A percentile compares a stretch with the other conserved stretches of the same genome.
These are phyloP conservation scores for Chrysoporthe cubensis DNA, from an alignment of 2,329 filamentous ascomycete genomes.

Conservation along the genomic window DNA sequence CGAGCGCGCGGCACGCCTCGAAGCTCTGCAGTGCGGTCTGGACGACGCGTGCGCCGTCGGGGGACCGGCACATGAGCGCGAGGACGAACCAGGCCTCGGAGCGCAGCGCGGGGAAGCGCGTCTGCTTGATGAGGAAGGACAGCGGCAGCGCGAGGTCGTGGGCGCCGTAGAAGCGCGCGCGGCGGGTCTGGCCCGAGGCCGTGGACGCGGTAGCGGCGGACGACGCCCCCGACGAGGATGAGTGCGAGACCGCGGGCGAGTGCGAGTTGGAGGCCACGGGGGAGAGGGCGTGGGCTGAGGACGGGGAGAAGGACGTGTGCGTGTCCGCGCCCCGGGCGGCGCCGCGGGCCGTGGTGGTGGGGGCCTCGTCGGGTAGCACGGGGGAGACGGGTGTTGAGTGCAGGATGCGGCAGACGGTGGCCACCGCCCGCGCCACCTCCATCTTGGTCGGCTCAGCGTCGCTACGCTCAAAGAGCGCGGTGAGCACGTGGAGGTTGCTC, in stretches of 20 bases:
- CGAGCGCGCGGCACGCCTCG: conserved; percentile 49
- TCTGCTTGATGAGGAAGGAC: conserved; percentile 57
- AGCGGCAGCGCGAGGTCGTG: conserved; percentile 47
- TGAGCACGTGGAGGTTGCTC: conserved; percentile 44
- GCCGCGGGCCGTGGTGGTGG: conserved; percentile 20
- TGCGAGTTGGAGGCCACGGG: conserved; percentile 9
- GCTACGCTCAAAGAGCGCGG: conserved; percentile 46
- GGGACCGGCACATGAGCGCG: conserved; percentile 60
- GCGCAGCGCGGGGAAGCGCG: conserved; percentile 61
- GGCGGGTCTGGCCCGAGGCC: conserved; percentile 30
- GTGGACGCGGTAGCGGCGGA: conserved; percentile 1
- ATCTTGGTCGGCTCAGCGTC: conserved; percentile 61
- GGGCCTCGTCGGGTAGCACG: conserved; percentile 40
- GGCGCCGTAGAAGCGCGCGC: conserved; percentile 52
- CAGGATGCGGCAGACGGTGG: conserved; percentile 57
- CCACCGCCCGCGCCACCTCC: conserved; percentile 60
- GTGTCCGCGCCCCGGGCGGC: not conserved
- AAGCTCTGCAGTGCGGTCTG: conserved; percentile 46
- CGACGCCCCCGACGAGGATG: conserved; percentile 11
- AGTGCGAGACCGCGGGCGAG: conserved; percentile 4
- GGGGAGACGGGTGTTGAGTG: conserved; percentile 46
- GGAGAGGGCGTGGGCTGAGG: not conserved
- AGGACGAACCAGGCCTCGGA: conserved; percentile 67
- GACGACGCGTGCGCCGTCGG: conserved; percentile 53
- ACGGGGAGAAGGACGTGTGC: conserved; percentile 10